Evolutionary conservation across 2,329 filamentous ascomycete genomes (phyloP).

Genomic region (Fusarium sp.): DNA sequence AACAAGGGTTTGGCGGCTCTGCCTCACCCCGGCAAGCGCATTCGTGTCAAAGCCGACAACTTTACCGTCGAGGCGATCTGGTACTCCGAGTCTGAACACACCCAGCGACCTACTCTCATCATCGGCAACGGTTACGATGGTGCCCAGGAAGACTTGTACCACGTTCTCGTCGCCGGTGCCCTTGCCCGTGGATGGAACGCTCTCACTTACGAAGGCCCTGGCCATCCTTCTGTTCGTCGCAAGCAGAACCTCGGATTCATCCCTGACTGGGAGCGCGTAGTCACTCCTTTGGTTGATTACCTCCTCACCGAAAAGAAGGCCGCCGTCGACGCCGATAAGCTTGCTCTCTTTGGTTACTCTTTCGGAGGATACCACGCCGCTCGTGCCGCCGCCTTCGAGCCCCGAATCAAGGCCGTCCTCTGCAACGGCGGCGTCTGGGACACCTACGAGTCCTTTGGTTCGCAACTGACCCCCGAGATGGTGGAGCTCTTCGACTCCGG

Average conservation of each 20-base stretch:
- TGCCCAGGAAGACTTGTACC: constrained; percentile 60
- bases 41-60: constrained; percentile 48
- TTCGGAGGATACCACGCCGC: constrained; percentile 59
- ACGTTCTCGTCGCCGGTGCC: constrained; percentile 53
- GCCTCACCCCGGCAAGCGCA: constrained; percentile 54
- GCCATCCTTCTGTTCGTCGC: constrained; percentile 59
- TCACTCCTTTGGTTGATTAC: constrained; percentile 59
- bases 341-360: constrained; percentile 59
- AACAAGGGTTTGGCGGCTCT: constrained; percentile 56
- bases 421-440: constrained; percentile 57
- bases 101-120: constrained; percentile 56
- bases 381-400: constrained; percentile 61
- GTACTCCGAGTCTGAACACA: constrained; percentile 44
- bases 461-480: constrained; percentile 21
- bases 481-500: constrained; percentile 27
- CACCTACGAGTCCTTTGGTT: constrained; percentile 28
- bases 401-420: constrained; percentile 57
- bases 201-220: constrained; percentile 63
- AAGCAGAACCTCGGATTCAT: constrained; percentile 60
- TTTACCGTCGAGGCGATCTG: constrained; percentile 58
- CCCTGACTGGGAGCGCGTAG: constrained; percentile 59
- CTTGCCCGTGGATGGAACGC: constrained; percentile 60
- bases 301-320: constrained; percentile 38
- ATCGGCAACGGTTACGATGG: constrained; percentile 61
- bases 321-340: constrained; percentile 51